Evolutionary conservation across 78 protist species (phyloP), one percentile per base, ranked within the genome.

Genomic region (Speleostelium caveatum): DNA sequence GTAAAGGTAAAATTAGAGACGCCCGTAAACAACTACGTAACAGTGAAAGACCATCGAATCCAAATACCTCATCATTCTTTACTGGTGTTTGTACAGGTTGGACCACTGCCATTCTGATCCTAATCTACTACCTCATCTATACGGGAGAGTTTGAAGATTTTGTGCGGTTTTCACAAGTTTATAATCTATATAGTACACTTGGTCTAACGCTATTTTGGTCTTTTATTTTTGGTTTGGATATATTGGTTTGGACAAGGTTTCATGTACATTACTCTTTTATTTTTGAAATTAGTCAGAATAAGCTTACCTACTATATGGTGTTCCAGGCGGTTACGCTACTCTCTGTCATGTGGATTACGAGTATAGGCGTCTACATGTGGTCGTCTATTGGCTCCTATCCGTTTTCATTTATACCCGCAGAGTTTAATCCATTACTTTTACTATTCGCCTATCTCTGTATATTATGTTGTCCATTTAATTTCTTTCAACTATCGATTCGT

Each of bases 261-360:
- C 76, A 73, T 42, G 94, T 88, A 33, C 86, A 88, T 56, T 88
- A 88, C 16, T 49, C 73, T 7, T 88, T 88, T n/a, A 88, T 88
- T 49, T 88, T 88, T 28, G 87, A 88, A 39, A 19, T 83, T 8
- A 55, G 71, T 3, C 35, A 38, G 16, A 83, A 56, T 45, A 83
- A 69, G 16, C 36, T 83, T 2, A 83, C 35, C 19, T 61, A 69
- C 39, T 3, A 2, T 21, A 67, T 42, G 16, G 63, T 83, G 16
- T 83, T 83, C 55, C 91, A 83, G 32, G 53, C 91, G 0, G 91
- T 83, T 2, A 83, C 91, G 0, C 33, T 83, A 2, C 38, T 83
- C 3, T 67, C 80, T 0, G 91, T 83, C 3, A 10, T 83, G 5
- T 83, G 91, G 91, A 69, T 83, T 28, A 83, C 91, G 1, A 32